Base-by-base conservation (phyloP, 2,329 filamentous ascomycete species). In the Alternaria alternata region DNA sequence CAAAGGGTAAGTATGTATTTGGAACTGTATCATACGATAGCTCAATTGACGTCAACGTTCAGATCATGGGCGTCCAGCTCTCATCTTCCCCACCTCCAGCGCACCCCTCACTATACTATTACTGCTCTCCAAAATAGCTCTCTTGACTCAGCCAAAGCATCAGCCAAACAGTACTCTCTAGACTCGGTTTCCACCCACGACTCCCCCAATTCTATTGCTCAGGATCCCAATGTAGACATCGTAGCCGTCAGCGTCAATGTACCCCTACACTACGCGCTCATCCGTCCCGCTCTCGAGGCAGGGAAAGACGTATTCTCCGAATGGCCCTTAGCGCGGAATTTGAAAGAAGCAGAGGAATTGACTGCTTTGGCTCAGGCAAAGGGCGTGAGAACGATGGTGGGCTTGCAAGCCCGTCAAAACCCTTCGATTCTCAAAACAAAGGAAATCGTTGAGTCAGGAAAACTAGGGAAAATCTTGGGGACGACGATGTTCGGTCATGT, bases 101-200 rank as follows among this genome's bases (percentile, higher is more conserved):
- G 69, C 3, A 73, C 73, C 1, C 52, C 75, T 3, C 71, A 78
- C 6, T 85, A 84, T 69, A 72, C 81, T 30, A 81, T 86, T 59
- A 78, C 80, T n/a, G 84, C 83, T 7, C 75, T 86, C 1, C 80
- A 81, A 64, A 86, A 86, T 71, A 82, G 80, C 18, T 80, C 75
- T 20, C 44, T 47, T n/a, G n/a, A 28, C 30, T 47, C 44, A 47
- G 44, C 44, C 11, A 71, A 80, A 38, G 75, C 79, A 7, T 80
- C 80, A 2, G 82, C 83, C 0, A 63, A 76, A 46, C 75, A 69
- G 1, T 81, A 81, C 64, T 66, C 71, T 2, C 72, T 86, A 7
- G 16, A 70, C 1, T 67, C 67, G 0, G 82, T 81, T 59, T 48
- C 64, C 12, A 79, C 81, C 2, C 82, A 86, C 64, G 82, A 77